Evolutionary conservation across 257 asterid species (phyloP), one percentile per base, ranked within the genome.

Genomic region (Fraxinus americana): DNA sequence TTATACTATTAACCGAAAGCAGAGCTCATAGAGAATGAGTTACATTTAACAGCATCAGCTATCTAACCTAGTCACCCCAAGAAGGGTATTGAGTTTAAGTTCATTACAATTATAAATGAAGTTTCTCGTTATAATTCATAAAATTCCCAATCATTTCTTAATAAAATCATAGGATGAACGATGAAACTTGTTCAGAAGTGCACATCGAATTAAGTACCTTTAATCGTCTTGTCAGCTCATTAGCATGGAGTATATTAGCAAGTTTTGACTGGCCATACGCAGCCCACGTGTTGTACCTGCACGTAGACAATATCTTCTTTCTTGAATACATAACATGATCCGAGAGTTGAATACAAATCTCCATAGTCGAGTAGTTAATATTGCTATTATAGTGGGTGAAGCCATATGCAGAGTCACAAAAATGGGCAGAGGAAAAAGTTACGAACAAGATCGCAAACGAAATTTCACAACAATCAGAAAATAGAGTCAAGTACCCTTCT

Each of bases 221-320:
- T 29, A 94, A 81, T 76, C 82, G 90, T 76, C 90, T 84, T 0
- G 92, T 21, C 65, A 94, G 86, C 88, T 91, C 98, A 52, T 90
- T 88, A 1, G 96, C 88, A 25, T 94, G 98, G 77, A 94, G 87
- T 73, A 88, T 54, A 43, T 91, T 94, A 72, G 97, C 87, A 48
- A 94, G 97, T 85, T 94, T 94, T 79, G 98, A 92, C 83, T 94
- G 97, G 59, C 96, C 92, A 77, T 94, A 94, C 4, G 98, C 97
- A 75, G 59, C 71, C 68, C 75, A 81, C 23, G 77, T 85, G 67
- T 4, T 67, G 80, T 91, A 91, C 73, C 98, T 94, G 92, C 81
- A 77, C 63, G 52, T 54, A 74, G 69, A 84, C 61, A 78, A 79
- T 45, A 39, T 61, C n/a, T 52, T 57, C 38, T 70, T 63, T 25